Evolutionary conservation across 164 flowering plant genomes (phyloP).

Genomic region (Litsea cubeba): DNA sequence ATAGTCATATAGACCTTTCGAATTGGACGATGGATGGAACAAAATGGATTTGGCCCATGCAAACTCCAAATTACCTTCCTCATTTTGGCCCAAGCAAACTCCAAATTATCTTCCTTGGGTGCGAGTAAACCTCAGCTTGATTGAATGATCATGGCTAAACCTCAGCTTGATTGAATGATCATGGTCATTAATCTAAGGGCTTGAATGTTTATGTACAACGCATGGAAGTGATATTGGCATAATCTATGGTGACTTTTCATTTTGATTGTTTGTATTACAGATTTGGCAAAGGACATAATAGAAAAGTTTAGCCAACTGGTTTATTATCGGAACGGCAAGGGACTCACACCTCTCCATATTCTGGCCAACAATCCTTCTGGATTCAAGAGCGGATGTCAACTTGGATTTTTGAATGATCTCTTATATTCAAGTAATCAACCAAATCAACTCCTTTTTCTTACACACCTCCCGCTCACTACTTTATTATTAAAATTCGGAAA

Average conservation of each 20-base stretch:
- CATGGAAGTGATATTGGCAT: no score
- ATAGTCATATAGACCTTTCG: no score
- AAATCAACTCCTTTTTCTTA: not conserved
- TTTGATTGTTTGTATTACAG: conserved; percentile 8
- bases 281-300: conserved; percentile 31
- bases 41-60: no score
- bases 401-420: conserved; percentile 3
- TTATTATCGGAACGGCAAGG: conserved; percentile 15
- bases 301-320: conserved; percentile 10
- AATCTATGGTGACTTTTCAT: no score
- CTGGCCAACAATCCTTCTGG: conserved; percentile 31
- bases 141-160: no score
- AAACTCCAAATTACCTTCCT: no score
- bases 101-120: no score
- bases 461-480: no score
- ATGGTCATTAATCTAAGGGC: not conserved
- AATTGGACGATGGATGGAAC: no score
- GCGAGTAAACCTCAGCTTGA: no score
- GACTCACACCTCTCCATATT: conserved; percentile 32
- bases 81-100: no score
- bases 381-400: conserved; percentile 30
- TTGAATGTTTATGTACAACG: not conserved
- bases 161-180: not conserved
- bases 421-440: conserved; percentile 20
- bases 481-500: no score